A percentile compares a stretch with the other conserved stretches of the same genome.
Conservation (phyloP, 139 green algal species). For the Chlamydomonas urium region DNA sequence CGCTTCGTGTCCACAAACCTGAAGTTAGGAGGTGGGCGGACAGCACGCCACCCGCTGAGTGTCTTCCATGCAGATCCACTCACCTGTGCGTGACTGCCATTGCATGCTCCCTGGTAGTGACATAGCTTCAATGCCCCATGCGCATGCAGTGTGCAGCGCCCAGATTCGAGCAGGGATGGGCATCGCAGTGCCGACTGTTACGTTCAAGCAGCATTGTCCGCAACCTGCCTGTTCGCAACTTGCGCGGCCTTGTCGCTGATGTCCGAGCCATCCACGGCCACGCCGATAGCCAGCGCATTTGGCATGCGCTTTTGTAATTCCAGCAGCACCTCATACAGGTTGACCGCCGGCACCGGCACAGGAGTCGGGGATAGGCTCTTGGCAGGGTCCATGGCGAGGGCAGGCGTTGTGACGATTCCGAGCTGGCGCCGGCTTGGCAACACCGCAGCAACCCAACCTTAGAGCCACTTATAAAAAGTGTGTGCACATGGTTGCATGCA, state of each 20-base stretch:
- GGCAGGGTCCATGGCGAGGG: too few species aligned
- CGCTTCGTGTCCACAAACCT: slow-evolving; percentile 10
- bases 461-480: too few species aligned
- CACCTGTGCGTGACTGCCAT: too few species aligned
- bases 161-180: background rate
- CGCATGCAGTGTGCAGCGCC: background rate
- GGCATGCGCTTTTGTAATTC: slow-evolving; percentile 15
- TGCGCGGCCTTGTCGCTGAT: slow-evolving; percentile 23
- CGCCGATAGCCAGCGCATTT: slow-evolving; percentile 10
- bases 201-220: too few species aligned
- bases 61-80: too few species aligned
- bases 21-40: slow-evolving; percentile 3
- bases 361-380: too few species aligned
- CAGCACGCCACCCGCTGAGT: background rate
- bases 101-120: background rate
- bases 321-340: background rate
- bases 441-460: too few species aligned
- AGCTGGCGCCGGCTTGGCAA: too few species aligned
- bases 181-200: background rate
- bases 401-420: too few species aligned
- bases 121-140: background rate
- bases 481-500: too few species aligned
- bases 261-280: slow-evolving; percentile 28
- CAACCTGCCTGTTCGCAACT: background rate
- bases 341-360: too few species aligned